phyloP scores from a whole-genome alignment of 768 basidiomycete species.

The Collybiopsis confluens region DNA sequence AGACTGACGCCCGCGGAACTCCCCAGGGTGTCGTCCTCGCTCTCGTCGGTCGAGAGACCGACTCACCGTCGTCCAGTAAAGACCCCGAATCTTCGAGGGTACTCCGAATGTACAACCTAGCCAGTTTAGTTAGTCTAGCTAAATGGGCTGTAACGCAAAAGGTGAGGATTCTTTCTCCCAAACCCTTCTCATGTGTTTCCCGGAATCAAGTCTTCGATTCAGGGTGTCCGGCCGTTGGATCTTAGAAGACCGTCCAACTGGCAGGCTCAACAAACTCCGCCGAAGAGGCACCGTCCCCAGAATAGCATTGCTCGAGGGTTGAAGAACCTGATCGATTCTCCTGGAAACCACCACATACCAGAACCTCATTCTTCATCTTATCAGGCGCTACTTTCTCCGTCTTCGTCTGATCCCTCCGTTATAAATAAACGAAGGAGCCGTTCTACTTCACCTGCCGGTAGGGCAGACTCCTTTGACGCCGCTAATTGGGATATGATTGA shows the following conservation, averaged over 20 bases:
- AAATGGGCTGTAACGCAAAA: constrained; percentile 70
- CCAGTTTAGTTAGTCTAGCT: constrained; percentile 69
- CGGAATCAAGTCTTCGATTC: constrained; percentile 9
- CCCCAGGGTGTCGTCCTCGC: constrained; percentile 76
- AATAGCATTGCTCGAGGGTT: constrained; percentile 60
- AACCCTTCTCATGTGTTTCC: too few species aligned
- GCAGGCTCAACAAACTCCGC: constrained; percentile 43
- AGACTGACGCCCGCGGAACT: constrained; percentile 41
- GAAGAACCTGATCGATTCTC: constrained; percentile 48
- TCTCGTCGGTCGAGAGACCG: constrained; percentile 62
- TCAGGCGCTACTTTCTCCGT: constrained; percentile 28
- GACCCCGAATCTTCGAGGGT: constrained; percentile 53
- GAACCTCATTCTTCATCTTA: constrained; percentile 23
- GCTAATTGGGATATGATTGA: constrained; percentile 70
- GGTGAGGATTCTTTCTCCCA: constrained; percentile 32
- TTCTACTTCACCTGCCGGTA: constrained; percentile 16
- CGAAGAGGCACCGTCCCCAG: constrained; percentile 47
- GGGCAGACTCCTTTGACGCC: constrained; percentile 38
- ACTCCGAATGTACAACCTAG: constrained; percentile 80
- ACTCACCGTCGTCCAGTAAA: constrained; percentile 35
- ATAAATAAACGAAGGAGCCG: constrained; percentile 13
- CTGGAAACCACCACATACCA: constrained; percentile 13
- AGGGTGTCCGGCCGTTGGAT: constrained; percentile 63
- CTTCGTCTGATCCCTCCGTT: constrained; percentile 10
- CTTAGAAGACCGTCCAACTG: constrained; percentile 47